Evolutionary conservation across 2,329 filamentous ascomycete species (phyloP).

Genomic region (Colletotrichum sp.): DNA sequence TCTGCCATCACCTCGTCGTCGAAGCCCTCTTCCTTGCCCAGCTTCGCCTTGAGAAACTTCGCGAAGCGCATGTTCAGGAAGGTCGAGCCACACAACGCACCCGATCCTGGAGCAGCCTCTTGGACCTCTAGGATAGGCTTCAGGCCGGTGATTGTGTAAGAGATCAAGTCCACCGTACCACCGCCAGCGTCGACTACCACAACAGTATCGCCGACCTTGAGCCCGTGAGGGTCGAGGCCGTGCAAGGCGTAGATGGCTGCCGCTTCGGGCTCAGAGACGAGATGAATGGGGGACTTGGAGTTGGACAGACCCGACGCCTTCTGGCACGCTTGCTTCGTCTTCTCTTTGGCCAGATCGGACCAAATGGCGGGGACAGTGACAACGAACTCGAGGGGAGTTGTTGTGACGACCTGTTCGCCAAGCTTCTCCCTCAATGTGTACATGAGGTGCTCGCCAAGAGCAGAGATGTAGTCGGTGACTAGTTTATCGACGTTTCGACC

Average conservation of each 20-base stretch:
- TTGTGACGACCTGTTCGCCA: conserved; percentile 43
- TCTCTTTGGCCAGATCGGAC: conserved; percentile 58
- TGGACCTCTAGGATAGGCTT: conserved; percentile 50
- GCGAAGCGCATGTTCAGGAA: conserved; percentile 54
- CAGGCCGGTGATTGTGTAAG: conserved; percentile 50
- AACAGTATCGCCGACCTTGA: conserved; percentile 51
- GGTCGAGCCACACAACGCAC: conserved; percentile 54
- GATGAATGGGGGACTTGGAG: conserved; percentile 39
- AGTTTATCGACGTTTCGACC: conserved; percentile 41
- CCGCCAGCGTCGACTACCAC: conserved; percentile 61
- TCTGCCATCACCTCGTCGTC: conserved; percentile 43
- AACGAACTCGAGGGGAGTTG: conserved; percentile 56
- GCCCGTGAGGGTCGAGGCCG: conserved; percentile 42
- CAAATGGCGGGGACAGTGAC: conserved; percentile 65
- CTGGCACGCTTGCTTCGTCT: conserved; percentile 50
- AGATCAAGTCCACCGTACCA: conserved; percentile 59
- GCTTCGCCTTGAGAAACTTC: conserved; percentile 45
- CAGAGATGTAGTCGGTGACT: conserved; percentile 53
- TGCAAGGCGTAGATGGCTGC: conserved; percentile 55
- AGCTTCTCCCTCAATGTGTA: conserved; percentile 46
- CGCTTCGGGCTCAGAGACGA: conserved; percentile 59
- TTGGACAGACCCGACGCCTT: conserved; percentile 36
- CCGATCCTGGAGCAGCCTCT: conserved; percentile 53
- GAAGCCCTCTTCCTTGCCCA: conserved; percentile 47
- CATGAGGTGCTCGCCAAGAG: conserved; percentile 53